Evolutionary conservation across 2,329 filamentous ascomycete species (phyloP), one percentile per base, ranked within the genome.

Genomic region (Orbilia brochopaga): DNA sequence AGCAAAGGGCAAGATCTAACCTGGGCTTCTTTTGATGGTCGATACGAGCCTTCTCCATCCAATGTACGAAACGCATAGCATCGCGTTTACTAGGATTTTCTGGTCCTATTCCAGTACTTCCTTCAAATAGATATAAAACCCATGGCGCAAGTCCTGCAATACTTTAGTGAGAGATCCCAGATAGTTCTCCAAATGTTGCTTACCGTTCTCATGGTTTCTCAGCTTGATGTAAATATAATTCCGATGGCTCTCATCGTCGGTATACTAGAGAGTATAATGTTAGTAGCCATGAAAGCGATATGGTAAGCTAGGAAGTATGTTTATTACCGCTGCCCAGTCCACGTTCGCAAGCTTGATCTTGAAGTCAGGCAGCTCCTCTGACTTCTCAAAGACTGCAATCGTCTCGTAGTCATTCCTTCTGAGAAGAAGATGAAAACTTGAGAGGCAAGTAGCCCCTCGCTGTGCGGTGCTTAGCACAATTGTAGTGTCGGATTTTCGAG

Each of bases 211-310:
- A 11, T 54, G 53, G 19, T 37, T 63, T 19, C 17, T 44, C 15
- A 70, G 32, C 17, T 62, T 70, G 15, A 70, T 35, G 23, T 17
- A 23, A 3, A 70, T 27, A 27, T 48, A 59, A 13, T 64, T 54
- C 19, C 44, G 27, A 24, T 50, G 8, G 5, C 40, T 13, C 17
- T 21, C n/a, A 7, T 58, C 59, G 5, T 59, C 48, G 2, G 37
- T 40, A 32, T 59, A 64, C 65, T 70, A 50, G 8, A 42, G 15
- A 32, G 17, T 1, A 50, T 11, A 53, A 13, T 44, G 21, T 62
- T 50, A 58, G 53, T 23, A 40, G 5, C n/a, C 5, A 15, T 7
- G 7, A 10, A 44, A 23, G 1, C 3, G 17, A 7, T 17, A 27
- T 4, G 23, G 10, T 23, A 3, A 1, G 19, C 19, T 23, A 7